A percentile compares a stretch with the other conserved stretches of the same genome.
These are phyloP conservation scores for Sporothrix brunneoviolacea DNA, from an alignment of 2,329 filamentous ascomycete species.

Conservation along the genomic window DNA sequence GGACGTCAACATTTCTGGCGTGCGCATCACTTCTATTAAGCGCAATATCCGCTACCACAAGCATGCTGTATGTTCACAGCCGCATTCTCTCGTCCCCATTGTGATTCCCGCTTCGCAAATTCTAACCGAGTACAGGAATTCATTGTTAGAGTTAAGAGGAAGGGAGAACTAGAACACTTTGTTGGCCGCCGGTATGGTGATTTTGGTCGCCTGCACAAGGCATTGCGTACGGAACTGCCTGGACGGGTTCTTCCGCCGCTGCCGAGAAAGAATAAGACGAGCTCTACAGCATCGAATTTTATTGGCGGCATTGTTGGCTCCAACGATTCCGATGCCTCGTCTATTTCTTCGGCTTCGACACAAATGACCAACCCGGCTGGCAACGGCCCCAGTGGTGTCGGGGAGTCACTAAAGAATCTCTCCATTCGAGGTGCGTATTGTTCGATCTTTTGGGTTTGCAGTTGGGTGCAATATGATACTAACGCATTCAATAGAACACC, in stretches of 20 bases:
- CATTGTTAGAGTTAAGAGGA: slow-evolving; percentile 74
- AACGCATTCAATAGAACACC: slow-evolving; percentile 25
- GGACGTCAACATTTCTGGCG: slow-evolving; percentile 93
- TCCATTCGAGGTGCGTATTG: slow-evolving; percentile 33
- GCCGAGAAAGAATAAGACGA: slow-evolving; percentile 85
- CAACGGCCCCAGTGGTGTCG: slow-evolving; percentile 21
- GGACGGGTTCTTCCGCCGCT: slow-evolving; percentile 82
- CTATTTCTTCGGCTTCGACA: slow-evolving; percentile 73
- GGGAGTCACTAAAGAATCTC: slow-evolving; percentile 34
- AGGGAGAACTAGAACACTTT: slow-evolving; percentile 68
- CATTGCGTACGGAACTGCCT: slow-evolving; percentile 75
- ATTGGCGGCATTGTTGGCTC: slow-evolving; percentile 46
- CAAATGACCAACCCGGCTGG: slow-evolving; percentile 38
- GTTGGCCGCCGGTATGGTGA: slow-evolving; percentile 84
- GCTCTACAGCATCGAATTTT: slow-evolving; percentile 56
- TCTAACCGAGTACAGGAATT: slow-evolving; percentile 60
- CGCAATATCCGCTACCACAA: slow-evolving; percentile 84
- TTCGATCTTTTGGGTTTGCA: too few relatives aligned
- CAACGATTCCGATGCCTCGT: slow-evolving; percentile 70
- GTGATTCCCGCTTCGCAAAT: too few relatives aligned
- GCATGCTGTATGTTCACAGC: slow-evolving; percentile 62
- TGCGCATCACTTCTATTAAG: slow-evolving; percentile 73
- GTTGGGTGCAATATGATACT: background rate
- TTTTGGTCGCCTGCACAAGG: slow-evolving; percentile 73
- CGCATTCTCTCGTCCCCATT: background rate